Conservation (phyloP, 1,139 yeast species). For the Candida sanyaensis region DNA sequence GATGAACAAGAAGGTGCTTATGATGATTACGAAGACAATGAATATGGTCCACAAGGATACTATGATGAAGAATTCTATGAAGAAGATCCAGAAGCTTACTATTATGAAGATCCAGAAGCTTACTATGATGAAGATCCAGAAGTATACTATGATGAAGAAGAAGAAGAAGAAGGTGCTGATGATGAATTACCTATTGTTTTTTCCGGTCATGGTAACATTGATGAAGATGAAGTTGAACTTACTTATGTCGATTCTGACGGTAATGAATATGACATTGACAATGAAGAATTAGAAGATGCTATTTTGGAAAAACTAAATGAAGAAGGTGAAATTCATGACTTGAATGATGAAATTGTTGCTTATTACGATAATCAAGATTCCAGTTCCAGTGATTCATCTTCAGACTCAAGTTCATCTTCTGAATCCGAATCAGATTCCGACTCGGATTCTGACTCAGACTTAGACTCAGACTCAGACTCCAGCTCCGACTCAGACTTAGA, state of each 20-base stretch:
- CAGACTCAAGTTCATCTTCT: neutral
- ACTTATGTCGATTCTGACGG: slow-evolving; percentile 16
- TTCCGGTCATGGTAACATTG: slow-evolving; percentile 7
- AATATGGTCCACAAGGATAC: slow-evolving; percentile 8
- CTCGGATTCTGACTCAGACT: neutral
- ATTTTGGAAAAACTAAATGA: slow-evolving; percentile 37
- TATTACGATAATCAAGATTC: slow-evolving; percentile 33
- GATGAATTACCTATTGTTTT: slow-evolving; percentile 8
- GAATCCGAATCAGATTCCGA: neutral
- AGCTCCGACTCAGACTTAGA: no score
- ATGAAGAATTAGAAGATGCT: slow-evolving; percentile 39
- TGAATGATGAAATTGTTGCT: slow-evolving; percentile 42
- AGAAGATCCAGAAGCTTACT: slow-evolving; percentile 4
- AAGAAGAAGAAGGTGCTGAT: slow-evolving; percentile 8
- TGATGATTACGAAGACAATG: slow-evolving; percentile 13
- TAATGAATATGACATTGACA: slow-evolving; percentile 28
- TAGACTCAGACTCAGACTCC: neutral
- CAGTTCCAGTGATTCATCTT: neutral
- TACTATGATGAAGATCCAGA: slow-evolving; percentile 16
- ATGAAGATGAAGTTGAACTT: slow-evolving; percentile 12
- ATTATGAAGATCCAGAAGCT: slow-evolving; percentile 17
- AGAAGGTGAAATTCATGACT: slow-evolving; percentile 38
- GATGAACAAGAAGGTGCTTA: slow-evolving; percentile 8
- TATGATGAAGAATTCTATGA: neutral
- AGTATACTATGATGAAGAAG: neutral